A percentile compares a stretch with the other conserved stretches of the same genome.
Evolutionary conservation across 768 basidiomycete genomes (phyloP).

Genomic region (Psilocybe subaeruginosa): DNA sequence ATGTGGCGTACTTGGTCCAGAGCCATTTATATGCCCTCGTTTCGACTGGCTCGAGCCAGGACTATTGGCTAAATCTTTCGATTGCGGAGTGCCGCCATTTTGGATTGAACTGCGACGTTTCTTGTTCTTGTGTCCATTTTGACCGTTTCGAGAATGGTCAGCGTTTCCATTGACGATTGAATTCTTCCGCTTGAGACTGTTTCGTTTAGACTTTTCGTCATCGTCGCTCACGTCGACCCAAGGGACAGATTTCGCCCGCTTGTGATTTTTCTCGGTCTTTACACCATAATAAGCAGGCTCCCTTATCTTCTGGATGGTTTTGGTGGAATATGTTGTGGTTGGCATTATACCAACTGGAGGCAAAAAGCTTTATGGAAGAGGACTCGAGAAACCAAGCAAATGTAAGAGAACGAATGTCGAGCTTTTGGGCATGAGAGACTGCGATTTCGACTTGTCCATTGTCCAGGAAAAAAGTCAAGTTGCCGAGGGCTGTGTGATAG

Average conservation of each 20-base stretch:
- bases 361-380: conserved; percentile 7
- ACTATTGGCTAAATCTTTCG: conserved; percentile 18
- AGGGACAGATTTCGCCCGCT: conserved; percentile 31
- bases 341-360: conserved; percentile 15
- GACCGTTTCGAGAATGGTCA: conserved; percentile 21
- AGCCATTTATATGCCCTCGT: conserved; percentile 17
- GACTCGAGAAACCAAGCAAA: conserved; percentile 3
- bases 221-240: conserved; percentile 47
- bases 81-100: conserved; percentile 10
- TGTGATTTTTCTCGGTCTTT: conserved; percentile 24
- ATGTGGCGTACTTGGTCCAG: conserved; percentile 26
- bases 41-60: conserved; percentile 16
- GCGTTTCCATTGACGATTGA: conserved; percentile 28
- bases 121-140: conserved; percentile 33
- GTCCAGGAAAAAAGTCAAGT: conserved; percentile 5
- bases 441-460: not conserved
- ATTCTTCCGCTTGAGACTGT: conserved; percentile 31
- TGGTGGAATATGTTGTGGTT: conserved; percentile 16
- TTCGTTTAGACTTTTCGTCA: conserved; percentile 32
- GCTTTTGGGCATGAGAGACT: conserved; percentile 18
- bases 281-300: conserved; percentile 26
- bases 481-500: not conserved
- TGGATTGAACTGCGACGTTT: conserved; percentile 31
- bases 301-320: conserved; percentile 22
- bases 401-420: conserved; percentile 2